Evolutionary conservation across 2,329 filamentous ascomycete genomes (phyloP).

Genomic region (Colletotrichum sp.): DNA sequence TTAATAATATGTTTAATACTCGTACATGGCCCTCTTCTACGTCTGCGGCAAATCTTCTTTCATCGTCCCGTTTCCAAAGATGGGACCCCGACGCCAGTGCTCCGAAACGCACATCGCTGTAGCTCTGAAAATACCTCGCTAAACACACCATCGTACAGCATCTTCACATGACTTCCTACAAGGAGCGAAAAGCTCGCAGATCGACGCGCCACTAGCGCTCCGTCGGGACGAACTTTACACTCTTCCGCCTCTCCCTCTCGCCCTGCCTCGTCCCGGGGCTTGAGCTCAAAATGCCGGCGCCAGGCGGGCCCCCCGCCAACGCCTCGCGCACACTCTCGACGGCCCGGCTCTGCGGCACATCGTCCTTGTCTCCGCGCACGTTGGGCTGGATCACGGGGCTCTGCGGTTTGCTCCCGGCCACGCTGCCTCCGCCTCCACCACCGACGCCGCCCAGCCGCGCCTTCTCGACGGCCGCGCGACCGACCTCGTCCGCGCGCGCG

Average conservation of each 20-base stretch:
- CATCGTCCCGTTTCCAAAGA: neutral
- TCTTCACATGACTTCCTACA: neutral
- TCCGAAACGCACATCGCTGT: neutral
- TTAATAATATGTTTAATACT: constrained; percentile 4
- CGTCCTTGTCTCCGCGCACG: constrained; percentile 55
- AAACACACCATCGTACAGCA: neutral
- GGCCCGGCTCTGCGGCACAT: constrained; percentile 64
- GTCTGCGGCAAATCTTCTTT: neutral
- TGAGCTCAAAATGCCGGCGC: constrained; percentile 49
- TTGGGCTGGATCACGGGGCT: constrained; percentile 12
- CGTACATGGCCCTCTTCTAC: neutral
- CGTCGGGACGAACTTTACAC: constrained; percentile 65
- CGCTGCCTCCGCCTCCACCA: constrained; percentile 3
- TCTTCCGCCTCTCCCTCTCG: constrained; percentile 65
- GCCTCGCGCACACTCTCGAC: constrained; percentile 65
- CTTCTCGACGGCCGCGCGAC: constrained; percentile 51
- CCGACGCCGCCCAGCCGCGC: constrained; percentile 28
- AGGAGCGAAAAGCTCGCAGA: neutral
- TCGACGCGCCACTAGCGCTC: constrained; percentile 27
- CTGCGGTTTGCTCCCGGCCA: constrained; percentile 31
- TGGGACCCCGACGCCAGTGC: neutral
- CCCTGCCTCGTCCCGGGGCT: constrained; percentile 48
- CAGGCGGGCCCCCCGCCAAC: constrained; percentile 36
- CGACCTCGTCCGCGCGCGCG: constrained; percentile 56
- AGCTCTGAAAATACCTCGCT: neutral